phyloP scores from a whole-genome alignment of 352 stramenopile species.

The Thalassiosira allenii region DNA sequence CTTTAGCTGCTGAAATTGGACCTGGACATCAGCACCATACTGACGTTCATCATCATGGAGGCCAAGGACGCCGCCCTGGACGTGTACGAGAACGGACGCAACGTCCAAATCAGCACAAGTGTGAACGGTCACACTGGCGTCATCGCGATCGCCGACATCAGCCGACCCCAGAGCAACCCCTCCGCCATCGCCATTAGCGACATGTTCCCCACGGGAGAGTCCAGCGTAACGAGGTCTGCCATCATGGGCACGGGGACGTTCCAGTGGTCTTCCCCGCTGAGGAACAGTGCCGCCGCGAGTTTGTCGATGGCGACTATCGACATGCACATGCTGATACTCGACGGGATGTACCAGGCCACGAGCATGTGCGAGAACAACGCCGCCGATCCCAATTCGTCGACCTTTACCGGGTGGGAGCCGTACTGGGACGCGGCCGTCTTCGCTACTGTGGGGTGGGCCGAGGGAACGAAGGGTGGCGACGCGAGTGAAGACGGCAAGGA shows the following conservation, averaged over 20 bases:
- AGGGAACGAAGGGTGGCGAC: constrained; percentile 34
- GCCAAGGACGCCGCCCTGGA: constrained; percentile 70
- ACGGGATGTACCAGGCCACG: constrained; percentile 68
- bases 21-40: constrained; percentile 80
- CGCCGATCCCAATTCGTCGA: no score
- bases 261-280: constrained; percentile 28
- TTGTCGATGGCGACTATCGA: constrained; percentile 68
- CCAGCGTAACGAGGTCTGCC: constrained; percentile 29
- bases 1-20: constrained; percentile 68
- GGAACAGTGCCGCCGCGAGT: constrained; percentile 58
- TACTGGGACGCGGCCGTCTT: constrained; percentile 59
- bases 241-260: constrained; percentile 53
- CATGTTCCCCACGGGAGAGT: no score
- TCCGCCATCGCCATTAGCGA: no score
- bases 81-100: constrained; percentile 81
- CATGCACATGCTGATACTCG: constrained; percentile 69
- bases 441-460: constrained; percentile 44
- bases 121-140: no score
- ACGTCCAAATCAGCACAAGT: no score
- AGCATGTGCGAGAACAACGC: no score
- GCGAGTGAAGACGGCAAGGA: constrained; percentile 23
- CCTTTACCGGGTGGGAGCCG: constrained; percentile 5
- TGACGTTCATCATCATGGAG: constrained; percentile 73
- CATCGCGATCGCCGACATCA: no score
- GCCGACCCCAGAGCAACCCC: no score